Conservation (phyloP, 306 rosid species). For the Rosa rugosa region DNA sequence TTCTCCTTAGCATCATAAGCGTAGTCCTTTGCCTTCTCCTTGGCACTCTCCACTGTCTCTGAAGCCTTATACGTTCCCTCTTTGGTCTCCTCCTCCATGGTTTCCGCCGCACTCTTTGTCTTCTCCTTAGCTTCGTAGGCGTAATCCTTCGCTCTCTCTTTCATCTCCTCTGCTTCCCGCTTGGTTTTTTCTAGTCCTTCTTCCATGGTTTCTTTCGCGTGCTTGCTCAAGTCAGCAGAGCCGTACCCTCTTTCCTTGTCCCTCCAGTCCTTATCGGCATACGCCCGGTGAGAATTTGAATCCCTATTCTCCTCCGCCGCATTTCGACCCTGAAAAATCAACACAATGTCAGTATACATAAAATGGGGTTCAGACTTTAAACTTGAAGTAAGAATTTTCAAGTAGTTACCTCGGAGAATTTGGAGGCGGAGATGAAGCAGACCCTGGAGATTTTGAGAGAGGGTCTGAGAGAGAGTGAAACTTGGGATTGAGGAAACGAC, state of each 20-base stretch:
- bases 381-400: not conserved
- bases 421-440: conserved; percentile 48
- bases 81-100: conserved; percentile 31
- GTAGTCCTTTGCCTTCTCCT: conserved; percentile 36
- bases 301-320: conserved; percentile 32
- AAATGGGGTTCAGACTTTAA: not conserved
- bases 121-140: conserved; percentile 33
- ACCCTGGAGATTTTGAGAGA: conserved; percentile 47
- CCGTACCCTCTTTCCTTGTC: not conserved
- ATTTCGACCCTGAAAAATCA: conserved; percentile 43
- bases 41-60: conserved; percentile 41
- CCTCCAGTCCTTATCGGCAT: conserved; percentile 28
- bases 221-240: conserved; percentile 12
- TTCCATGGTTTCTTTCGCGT: conserved; percentile 33
- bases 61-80: conserved; percentile 24
- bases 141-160: conserved; percentile 17
- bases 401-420: conserved; percentile 41
- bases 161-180: conserved; percentile 32
- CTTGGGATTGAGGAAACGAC: conserved; percentile 43
- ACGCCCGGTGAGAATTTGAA: conserved; percentile 28
- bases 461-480: conserved; percentile 32
- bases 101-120: conserved; percentile 5
- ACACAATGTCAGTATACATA: not conserved
- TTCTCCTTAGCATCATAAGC: conserved; percentile 25
- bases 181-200: conserved; percentile 21